Evolutionary conservation across 2,329 filamentous ascomycete species (phyloP), one percentile per base, ranked within the genome.

Genomic region (Aspergillus costaricaensis): DNA sequence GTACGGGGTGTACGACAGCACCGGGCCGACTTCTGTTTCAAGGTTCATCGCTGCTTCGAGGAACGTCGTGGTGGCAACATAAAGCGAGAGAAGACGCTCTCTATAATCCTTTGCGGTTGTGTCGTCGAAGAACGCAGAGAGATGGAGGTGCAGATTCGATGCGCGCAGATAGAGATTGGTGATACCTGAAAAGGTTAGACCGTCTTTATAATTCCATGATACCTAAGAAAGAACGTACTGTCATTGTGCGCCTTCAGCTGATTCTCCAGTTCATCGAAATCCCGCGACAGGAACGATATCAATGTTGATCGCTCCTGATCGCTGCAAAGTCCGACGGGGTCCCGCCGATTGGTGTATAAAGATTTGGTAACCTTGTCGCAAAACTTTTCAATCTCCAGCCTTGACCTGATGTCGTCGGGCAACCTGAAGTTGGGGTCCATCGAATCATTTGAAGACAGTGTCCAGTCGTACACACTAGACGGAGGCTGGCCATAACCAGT

Each of bases 401-500:
- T 77, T 43, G 78, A 76, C 58, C 79, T 78, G 14, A 86, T 79
- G 32, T 83, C 81, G 2, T 75, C 71, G n/a, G 84, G 82, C 55
- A 86, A 71, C 38, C 77, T 78, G 64, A 82, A 82, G 63, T 77
- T 80, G 2, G 75, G 70, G 57, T 81, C 80, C 32, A 72, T 68
- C 14, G 76, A 73, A 41, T 81, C 78, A 49, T 74, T 77, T 4
- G 76, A 76, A 15, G 76, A 79, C 39, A 84, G 77, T 4, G 82
- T 88, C 77, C 80, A 88, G 69, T 84, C 87, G 72, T 83, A 88
- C 55, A 82, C 77, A 38, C 83, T 88, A 62, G 84, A 83, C 15
- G 87, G 84, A 17, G 87, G 87, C 69, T 88, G 86, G 10, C 87
- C 87, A 69, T 88, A 86, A n/a, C 86, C 85, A n/a, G 86, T 89